Evolutionary conservation across 768 basidiomycete species (phyloP).

Genomic region (Cyathus striatus): DNA sequence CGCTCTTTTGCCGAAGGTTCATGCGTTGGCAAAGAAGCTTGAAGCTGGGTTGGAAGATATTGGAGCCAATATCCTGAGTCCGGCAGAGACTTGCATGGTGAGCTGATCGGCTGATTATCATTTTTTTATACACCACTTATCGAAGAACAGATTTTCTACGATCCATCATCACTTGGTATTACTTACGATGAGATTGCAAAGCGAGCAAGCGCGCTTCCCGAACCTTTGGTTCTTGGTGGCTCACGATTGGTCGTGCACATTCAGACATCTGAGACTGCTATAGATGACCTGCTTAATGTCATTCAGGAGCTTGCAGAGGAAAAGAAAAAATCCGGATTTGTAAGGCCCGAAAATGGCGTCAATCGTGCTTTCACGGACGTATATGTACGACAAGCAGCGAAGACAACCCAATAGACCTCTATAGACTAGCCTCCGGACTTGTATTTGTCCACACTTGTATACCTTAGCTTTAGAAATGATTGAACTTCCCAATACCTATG

Average conservation of each 20-base stretch:
- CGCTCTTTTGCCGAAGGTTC: conserved; percentile 67
- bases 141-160: conserved; percentile 74
- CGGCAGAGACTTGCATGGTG: conserved; percentile 90
- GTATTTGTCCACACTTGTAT: not conserved
- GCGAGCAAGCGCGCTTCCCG: conserved; percentile 53
- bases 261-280: conserved; percentile 72
- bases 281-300: conserved; percentile 76
- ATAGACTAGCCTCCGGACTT: not conserved
- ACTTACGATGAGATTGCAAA: conserved; percentile 66
- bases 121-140: not conserved
- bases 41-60: conserved; percentile 66
- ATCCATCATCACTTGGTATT: conserved; percentile 68
- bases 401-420: conserved; percentile 11
- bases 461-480: not conserved
- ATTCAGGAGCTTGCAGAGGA: conserved; percentile 63
- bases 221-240: conserved; percentile 67
- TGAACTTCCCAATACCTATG: too few species aligned
- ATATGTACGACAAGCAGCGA: conserved; percentile 34
- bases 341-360: conserved; percentile 21
- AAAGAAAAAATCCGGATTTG: conserved; percentile 57
- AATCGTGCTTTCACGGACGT: conserved; percentile 33
- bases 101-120: too few species aligned
- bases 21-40: conserved; percentile 64
- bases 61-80: conserved; percentile 67
- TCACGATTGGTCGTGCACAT: conserved; percentile 83